Conservation (phyloP, 2,329 filamentous ascomycete species). For the Capronia epimyces region DNA sequence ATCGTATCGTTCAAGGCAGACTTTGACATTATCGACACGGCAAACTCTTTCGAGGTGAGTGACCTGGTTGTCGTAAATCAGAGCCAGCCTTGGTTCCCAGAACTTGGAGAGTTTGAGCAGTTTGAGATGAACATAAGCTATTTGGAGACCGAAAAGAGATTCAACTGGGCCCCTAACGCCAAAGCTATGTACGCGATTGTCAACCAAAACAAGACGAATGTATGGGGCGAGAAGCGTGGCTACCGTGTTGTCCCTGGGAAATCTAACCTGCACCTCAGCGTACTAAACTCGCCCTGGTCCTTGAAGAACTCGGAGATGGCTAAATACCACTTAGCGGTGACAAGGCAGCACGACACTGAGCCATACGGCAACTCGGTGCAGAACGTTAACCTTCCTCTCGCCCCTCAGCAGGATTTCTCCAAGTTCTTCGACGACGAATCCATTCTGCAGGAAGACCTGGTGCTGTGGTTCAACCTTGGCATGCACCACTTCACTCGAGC, state of each 20-base stretch:
- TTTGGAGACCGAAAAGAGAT: conserved; percentile 35
- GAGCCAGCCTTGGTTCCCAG: conserved; percentile 27
- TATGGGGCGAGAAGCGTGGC: conserved; percentile 38
- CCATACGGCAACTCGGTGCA: conserved; percentile 11
- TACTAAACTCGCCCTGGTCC: conserved; percentile 19
- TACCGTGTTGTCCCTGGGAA: conserved; percentile 38
- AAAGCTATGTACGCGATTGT: conserved; percentile 37
- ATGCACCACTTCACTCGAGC: conserved; percentile 48
- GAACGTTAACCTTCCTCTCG: conserved; percentile 13
- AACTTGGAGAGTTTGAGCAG: conserved; percentile 33
- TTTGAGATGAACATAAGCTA: conserved; percentile 42
- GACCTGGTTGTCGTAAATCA: conserved; percentile 36
- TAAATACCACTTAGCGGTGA: conserved; percentile 17
- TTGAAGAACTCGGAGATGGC: conserved; percentile 19
- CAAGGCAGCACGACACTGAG: conserved; percentile 18
- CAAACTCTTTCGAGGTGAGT: conserved; percentile 37
- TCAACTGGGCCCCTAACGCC: conserved; percentile 37
- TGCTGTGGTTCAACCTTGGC: conserved; percentile 50
- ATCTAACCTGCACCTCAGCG: conserved; percentile 30
- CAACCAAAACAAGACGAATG: conserved; percentile 36
- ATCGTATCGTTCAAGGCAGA: conserved; percentile 37
- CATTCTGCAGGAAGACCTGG: conserved; percentile 32
- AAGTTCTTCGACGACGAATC: conserved; percentile 23
- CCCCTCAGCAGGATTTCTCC: conserved; percentile 12
- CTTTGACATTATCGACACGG: conserved; percentile 34